A percentile compares a stretch with the other conserved stretches of the same genome.
phyloP scores from a whole-genome alignment of 2,329 filamentous ascomycete species.

The Sclerotinia glacialis region DNA sequence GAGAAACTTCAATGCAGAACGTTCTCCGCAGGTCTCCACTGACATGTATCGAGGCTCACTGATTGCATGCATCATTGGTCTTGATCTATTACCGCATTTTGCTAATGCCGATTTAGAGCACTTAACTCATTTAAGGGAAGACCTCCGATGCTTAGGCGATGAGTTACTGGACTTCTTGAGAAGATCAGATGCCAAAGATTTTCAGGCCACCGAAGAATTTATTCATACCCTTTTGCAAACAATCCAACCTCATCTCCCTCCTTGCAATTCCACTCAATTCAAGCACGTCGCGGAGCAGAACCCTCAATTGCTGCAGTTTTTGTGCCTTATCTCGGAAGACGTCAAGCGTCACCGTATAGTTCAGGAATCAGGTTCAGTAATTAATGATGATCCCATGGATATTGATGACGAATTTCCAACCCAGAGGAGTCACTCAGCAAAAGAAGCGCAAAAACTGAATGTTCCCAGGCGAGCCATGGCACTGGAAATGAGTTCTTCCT shows the following conservation, averaged over 20 bases:
- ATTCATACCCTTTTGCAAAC: conserved; percentile 33
- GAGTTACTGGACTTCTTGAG: conserved; percentile 31
- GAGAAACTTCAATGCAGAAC: conserved; percentile 31
- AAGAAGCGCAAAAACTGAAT: conserved; percentile 39
- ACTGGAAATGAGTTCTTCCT: conserved; percentile 31
- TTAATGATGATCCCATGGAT: conserved; percentile 58
- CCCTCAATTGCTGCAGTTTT: conserved; percentile 33
- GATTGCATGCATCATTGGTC: conserved; percentile 33
- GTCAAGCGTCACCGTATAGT: conserved; percentile 25
- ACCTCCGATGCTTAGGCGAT: conserved; percentile 25
- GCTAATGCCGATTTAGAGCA: conserved; percentile 26
- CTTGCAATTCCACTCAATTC: conserved; percentile 27
- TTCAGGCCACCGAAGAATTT: conserved; percentile 25
- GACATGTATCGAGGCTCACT: conserved; percentile 36
- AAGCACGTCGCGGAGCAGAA: conserved; percentile 26
- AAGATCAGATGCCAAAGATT: conserved; percentile 25
- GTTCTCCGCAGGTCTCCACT: conserved; percentile 31
- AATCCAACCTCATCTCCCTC: conserved; percentile 36
- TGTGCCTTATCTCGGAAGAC: conserved; percentile 30
- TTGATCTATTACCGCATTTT: conserved; percentile 34
- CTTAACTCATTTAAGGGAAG: conserved; percentile 26
- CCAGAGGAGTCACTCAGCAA: conserved; percentile 51
- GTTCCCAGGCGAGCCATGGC: conserved; percentile 44
- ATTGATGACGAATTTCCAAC: conserved; percentile 64
- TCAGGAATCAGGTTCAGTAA: conserved; percentile 26